Base-by-base conservation (phyloP, 2,329 filamentous ascomycete species). In the Sclerotinia spermophila region DNA sequence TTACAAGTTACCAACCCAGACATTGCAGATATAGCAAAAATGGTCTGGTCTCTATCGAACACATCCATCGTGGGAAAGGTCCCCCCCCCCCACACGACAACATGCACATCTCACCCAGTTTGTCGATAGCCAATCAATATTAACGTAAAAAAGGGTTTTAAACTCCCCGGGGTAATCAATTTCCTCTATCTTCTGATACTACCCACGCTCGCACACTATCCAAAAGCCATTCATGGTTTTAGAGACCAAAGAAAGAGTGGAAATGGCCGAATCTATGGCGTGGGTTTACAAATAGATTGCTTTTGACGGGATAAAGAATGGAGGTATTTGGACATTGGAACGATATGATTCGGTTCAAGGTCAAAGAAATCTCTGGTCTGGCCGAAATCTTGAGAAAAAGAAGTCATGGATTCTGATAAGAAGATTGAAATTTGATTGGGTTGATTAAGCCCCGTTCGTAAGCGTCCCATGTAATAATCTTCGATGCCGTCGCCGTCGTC, bases 221-320 rank as follows among this genome's bases (percentile, higher is more conserved):
- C 64, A 64, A 60, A 64, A 66, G 48, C 51, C 8, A 55, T 67
- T 61, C 51, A 15, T 30, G 58, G 38, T 66, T 68, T 58, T n/a
- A 2, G 15, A 38, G 33, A 38, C 35, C 56, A 59, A 17, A 40
- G 33, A 59, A 67, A 67, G 51, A 59, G 65, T 67, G 65, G 65
- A 58, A 66, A 67, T 56, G 65, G 65, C 38, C 65, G 65, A 62
- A 70, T 44, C 38, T 56, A 33, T 48, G 24, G 27, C 64, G 44
- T 68, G 42, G 40, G 72, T 60, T 75, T 73, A 73, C 72, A 73
- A 75, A 75, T 74, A 51, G 69, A 75, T 74, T 73, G 61, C 30
- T 71, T 73, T 40, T 74, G 67, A 73, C 67, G 70, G 72, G 73
- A 64, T 72, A 68, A 73, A 56, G 72, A 64, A 59, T 33, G 21